Percentiles rank a stretch among this genome's conserved stretches.
Evolutionary conservation across 2,329 filamentous ascomycete genomes (phyloP).

Genomic region (Cytospora piceae): DNA sequence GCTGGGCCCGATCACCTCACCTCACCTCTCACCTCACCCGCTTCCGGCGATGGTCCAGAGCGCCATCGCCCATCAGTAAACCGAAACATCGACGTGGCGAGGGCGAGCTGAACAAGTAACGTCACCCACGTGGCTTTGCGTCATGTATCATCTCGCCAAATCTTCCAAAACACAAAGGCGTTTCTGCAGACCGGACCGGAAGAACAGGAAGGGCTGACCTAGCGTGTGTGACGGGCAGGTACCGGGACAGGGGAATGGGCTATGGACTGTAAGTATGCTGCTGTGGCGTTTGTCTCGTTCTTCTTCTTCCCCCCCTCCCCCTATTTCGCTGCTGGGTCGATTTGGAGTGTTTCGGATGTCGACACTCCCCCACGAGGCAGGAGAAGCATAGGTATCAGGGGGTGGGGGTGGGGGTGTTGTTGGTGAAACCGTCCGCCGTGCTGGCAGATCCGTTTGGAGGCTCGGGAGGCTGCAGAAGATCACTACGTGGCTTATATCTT

Average conservation of each 20-base stretch:
- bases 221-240: constrained; percentile 38
- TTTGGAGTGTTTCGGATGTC: not conserved
- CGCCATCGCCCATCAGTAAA: not conserved
- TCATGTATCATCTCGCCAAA: not conserved
- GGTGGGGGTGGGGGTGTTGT: not conserved
- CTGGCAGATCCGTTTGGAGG: not conserved
- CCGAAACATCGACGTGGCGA: constrained; percentile 15
- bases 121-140: constrained; percentile 20
- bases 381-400: not conserved
- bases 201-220: constrained; percentile 28
- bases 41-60: not conserved
- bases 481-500: not conserved
- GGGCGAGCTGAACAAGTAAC: constrained; percentile 12
- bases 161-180: not conserved
- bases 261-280: constrained; percentile 48
- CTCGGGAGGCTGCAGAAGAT: not conserved
- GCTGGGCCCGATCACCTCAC: not conserved
- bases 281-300: constrained; percentile 18
- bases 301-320: constrained; percentile 29
- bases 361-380: not conserved
- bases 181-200: not conserved
- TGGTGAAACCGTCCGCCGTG: not conserved
- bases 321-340: not conserved
- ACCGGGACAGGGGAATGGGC: constrained; percentile 58
- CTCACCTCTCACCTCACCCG: not conserved